Base-by-base conservation (phyloP, 768 basidiomycete species). In the Tricholoma sp. region DNA sequence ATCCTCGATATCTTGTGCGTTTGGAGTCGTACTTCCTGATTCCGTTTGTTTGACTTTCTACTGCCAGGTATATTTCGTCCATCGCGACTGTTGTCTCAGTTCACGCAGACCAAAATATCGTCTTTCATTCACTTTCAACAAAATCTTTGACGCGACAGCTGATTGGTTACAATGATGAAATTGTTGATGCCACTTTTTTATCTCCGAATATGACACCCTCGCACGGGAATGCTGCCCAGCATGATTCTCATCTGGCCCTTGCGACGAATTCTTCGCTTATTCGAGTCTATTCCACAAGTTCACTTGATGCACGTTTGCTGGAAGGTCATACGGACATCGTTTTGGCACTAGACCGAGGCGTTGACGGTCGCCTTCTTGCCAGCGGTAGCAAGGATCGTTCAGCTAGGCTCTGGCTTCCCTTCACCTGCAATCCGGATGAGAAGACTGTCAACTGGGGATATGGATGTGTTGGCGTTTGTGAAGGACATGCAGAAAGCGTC, bases 231-330 rank as follows among this genome's bases (percentile, higher is more conserved):
- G 10, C 67, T 14, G 55, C 62, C 39, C 59, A 66, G 21, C 68
- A 67, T 53, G 91, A 94, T 68, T 80, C 85, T 1, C 87, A 91
- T 64, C 74, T 98, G 31, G 97, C 96, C 18, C 77, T 99, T 18
- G 96, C 96, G n/a, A 96, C 97, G 39, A 99, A 99, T 71, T 98
- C 97, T 0, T 91, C 94, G 22, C 82, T 97, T 29, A 90, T 99
- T 61, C 90, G 95, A 21, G 74, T 99, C 2, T 99, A 98, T 73
- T 85, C 88, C 2, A 79, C 85, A 2, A 68, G 80, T 29, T 81
- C 83, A 6, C 79, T 93, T 54, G 91, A 98, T 74, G 89, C 91
- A 1, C 85, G 91, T 21, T 79, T 98, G 5, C 79, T 99, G 31
- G 79, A 88, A 22, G 94, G 94, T 1, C 97, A 99, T 71, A 82